Conservation (phyloP, 225 moss, liverwort and hornwort species). For the Straminergon stramineum region DNA sequence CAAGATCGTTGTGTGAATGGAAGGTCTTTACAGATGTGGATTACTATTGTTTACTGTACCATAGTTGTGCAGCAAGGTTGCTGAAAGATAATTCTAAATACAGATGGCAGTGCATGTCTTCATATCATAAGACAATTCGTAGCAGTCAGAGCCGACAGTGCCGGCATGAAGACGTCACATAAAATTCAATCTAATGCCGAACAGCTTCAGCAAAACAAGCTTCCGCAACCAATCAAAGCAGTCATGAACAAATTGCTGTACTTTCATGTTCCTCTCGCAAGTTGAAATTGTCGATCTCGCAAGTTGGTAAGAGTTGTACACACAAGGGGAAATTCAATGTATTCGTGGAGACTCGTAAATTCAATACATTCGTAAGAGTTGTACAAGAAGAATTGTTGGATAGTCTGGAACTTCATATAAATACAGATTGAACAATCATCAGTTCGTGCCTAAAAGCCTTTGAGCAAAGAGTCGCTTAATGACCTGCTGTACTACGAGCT, state of each 20-base stretch:
- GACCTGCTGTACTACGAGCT: constrained; percentile 75
- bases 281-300: not conserved
- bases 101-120: not conserved
- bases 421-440: constrained; percentile 25
- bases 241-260: not conserved
- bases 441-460: constrained; percentile 74
- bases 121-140: not conserved
- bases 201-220: not conserved
- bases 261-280: not conserved
- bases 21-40: not conserved
- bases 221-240: not conserved
- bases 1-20: not conserved
- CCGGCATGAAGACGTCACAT: not conserved
- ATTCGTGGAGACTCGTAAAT: not conserved
- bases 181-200: not conserved
- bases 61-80: not conserved
- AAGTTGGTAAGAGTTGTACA: not conserved
- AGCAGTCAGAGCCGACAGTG: not conserved
- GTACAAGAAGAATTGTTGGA: constrained; percentile 10
- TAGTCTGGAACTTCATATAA: constrained; percentile 5
- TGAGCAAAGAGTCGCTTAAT: constrained; percentile 88
- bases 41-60: not conserved
- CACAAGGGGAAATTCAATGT: not conserved
- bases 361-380: no score
- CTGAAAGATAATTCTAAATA: not conserved